phyloP scores from a whole-genome alignment of 1,284 basidiomycete genomes.

The Ceratobasidium sp. region DNA sequence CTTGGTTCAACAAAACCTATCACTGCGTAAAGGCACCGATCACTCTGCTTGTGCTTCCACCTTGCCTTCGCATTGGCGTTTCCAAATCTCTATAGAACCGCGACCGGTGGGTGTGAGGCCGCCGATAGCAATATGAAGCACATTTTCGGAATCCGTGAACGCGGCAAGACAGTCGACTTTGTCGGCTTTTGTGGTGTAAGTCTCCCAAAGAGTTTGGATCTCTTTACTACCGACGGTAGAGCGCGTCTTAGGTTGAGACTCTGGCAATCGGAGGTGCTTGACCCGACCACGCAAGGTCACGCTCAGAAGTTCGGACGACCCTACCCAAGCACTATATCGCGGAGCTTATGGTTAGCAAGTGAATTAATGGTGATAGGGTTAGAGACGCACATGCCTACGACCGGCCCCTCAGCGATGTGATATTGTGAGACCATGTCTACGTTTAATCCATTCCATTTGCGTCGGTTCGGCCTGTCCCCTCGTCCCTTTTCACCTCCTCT shows the following conservation, averaged over 20 bases:
- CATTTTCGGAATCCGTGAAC: conserved; percentile 9
- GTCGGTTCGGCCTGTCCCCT: conserved; percentile 58
- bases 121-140: conserved; percentile 57
- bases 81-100: conserved; percentile 67
- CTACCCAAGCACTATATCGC: conserved; percentile 24
- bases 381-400: conserved; percentile 65
- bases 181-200: conserved; percentile 53
- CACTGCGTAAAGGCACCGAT: neutral
- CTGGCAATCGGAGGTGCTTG: conserved; percentile 56
- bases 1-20: neutral
- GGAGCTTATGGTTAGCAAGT: conserved; percentile 1
- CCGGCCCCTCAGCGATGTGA: conserved; percentile 65
- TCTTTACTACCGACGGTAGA: conserved; percentile 47
- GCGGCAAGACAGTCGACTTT: conserved; percentile 67
- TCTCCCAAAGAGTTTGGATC: conserved; percentile 57
- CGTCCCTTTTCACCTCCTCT: conserved; percentile 64
- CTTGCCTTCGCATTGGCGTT: neutral
- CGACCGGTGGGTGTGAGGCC: conserved; percentile 63
- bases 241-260: conserved; percentile 47
- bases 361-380: neutral
- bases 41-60: neutral
- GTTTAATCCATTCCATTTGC: conserved; percentile 73
- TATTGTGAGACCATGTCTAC: conserved; percentile 54
- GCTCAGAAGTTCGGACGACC: conserved; percentile 51
- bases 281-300: conserved; percentile 68